Evolutionary conservation across 257 asterid species (phyloP), one percentile per base, ranked within the genome.

Genomic region (Prunella vulgaris): DNA sequence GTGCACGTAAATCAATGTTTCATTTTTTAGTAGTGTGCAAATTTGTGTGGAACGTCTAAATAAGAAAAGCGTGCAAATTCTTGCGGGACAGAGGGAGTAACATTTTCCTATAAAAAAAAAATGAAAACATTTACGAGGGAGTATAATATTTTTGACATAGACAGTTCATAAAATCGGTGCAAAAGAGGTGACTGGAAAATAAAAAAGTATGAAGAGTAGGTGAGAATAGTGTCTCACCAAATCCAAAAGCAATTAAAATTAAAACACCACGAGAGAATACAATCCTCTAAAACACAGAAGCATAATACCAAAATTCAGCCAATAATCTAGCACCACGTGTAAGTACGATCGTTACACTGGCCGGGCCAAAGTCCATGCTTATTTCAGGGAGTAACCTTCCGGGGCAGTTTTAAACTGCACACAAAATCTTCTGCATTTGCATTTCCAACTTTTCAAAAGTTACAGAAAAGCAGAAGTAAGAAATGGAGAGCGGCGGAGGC

Each of bases 401-500:
- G 20, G 69, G 62, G 71, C 15, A 30, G 79, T 75, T 75, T 54
- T 5, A 7, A 54, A 71, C 59, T 10, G 10, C 1, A 15, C n/a
- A 8, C 13, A 18, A 7, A 37, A 24, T 22, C 20, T 37, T 4
- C 7, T 12, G 69, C 73, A 76, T 64, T 60, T 64, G 69, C 60
- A 9, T 66, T 59, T 10, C 5, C 5, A 22, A 10, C 27, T 20
- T 53, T 32, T 46, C 49, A 21, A 58, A 27, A n/a, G 10, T 46
- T 12, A 18, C 18, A 17, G 20, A 44, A 58, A 20, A 20, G 13
- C 17, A 12, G 48, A 38, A 12, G 4, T 46, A 0, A 14, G 17
- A 1, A 30, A 73, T 79, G 87, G 83, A 78, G 56, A 66, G 51
- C 64, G 58, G 63, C 40, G 18, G 32, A 4, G 51, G 52, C 32